Base-by-base conservation (phyloP, 2,329 filamentous ascomycete species). In the Aspergillus luchuensis region DNA sequence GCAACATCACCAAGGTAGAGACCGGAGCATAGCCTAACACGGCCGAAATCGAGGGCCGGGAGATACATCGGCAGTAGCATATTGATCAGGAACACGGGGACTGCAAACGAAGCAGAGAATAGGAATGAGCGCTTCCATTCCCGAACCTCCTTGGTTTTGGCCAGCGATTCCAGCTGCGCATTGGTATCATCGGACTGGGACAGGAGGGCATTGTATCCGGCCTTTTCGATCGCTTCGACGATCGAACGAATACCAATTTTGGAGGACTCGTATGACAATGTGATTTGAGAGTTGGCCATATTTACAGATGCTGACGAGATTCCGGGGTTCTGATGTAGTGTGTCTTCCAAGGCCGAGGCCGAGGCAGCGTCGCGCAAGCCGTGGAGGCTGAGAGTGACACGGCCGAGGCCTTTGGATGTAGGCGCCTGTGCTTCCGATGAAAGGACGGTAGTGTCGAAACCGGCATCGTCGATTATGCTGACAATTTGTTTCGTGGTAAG, bases 131-230 rank as follows among this genome's bases (percentile, higher is more conserved):
- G 85, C 63, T 86, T 87, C 95, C 95, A 99, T 76, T 97, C 92
- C 65, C 90, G 91, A 63, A 99, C 97, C 76, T 99, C 95, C 68
- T 91, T 91, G 0, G 95, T 98, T 79, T 99, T 99, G 8, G 95
- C 91, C 2, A 99, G 84, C 1, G 95, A 98, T 75, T 98, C 92
- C 2, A 99, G 85, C 74, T 99, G 95, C 1, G 95, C 94, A 71
- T 96, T 96, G 75, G 96, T 98, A 78, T 99, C 95, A 69, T 98
- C 92, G 56, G 88, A 90, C 66, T 98, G 94, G 0, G 93, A 89
- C 10, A 98, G 85, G 2, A 99, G 81, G 1, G 94, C 95, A 73
- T 97, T 97, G 75, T 91, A 91, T 2, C 94, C 93, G 19, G 86
- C 82, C n/a, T 83, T 82, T 77, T 99, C 94, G 47, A 97, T 86